Evolutionary conservation across 768 basidiomycete genomes (phyloP), one percentile per base, ranked within the genome.

Genomic region (Boletus bicolor): DNA sequence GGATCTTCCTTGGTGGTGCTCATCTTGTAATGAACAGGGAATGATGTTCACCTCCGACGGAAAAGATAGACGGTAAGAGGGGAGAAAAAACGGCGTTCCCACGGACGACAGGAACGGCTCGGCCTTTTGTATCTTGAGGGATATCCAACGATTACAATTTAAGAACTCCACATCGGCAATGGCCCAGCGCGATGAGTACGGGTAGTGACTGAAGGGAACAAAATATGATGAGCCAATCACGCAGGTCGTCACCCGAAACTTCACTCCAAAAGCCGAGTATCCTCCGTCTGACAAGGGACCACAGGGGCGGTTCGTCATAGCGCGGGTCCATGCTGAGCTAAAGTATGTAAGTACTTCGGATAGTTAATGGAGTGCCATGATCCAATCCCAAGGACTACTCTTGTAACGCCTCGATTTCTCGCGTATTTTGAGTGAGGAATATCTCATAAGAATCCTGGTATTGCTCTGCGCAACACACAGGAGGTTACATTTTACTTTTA

Each of bases 321-420:
- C 21, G 28, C 4, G 5, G 9, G 9, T 15, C 44, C 8, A 28
- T 14, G n/a, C 30, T 5, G 19, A 12, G 30, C 34, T 34, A 17
- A 17, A 34, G 38, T 38, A 14, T 5, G 32, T 44, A 55, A 19
- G 11, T 44, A 30, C 19, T 32, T 52, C 2, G 10, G 26, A 11
- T 17, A 5, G 10, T 3, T 9, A 7, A 34, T 9, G 3, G 4
- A 24, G 9, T 26, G 21, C 26, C 44, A 10, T 11, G 12, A 15
- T 17, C 15, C 19, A 12, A 43, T 8, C 19, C 51, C 26, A n/a
- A 10, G n/a, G 12, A 32, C 55, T 57, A 89, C 58, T 90, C 89
- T 64, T 85, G 82, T 53, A 91, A 57, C 3, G 80, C 77, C 62
- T 87, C 78, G 19, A 91, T 87, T 60, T 87, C 86, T 14, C 74